A percentile compares a stretch with the other conserved stretches of the same genome.
Evolutionary conservation across 371 early-diverging fungal genomes (phyloP).

Genomic region (Syncephalastrum contaminatum): DNA sequence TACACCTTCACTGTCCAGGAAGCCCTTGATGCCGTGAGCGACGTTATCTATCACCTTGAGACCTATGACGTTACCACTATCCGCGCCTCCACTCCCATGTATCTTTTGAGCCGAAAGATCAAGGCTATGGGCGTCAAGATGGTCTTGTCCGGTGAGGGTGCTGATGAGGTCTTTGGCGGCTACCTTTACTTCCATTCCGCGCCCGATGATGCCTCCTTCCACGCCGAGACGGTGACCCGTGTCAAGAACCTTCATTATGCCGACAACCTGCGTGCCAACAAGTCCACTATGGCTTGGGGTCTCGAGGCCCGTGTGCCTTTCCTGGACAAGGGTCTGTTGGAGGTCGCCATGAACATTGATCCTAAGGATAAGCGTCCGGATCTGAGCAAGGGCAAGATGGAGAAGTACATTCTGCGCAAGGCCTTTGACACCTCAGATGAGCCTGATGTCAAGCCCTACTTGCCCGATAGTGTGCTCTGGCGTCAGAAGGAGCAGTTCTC

Average conservation of each 20-base stretch:
- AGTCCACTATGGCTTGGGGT: conserved; percentile 98
- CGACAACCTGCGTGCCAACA: conserved; percentile 96
- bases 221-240: conserved; percentile 84
- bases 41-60: conserved; percentile 95
- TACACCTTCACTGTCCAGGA: conserved; percentile 94
- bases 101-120: conserved; percentile 92
- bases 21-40: conserved; percentile 91
- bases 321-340: conserved; percentile 86
- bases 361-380: conserved; percentile 78
- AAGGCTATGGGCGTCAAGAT: conserved; percentile 98
- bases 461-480: conserved; percentile 91
- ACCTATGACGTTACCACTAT: conserved; percentile 99
- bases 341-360: conserved; percentile 83
- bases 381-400: conserved; percentile 68
- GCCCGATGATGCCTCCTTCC: conserved; percentile 79
- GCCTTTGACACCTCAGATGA: conserved; percentile 79
- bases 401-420: conserved; percentile 86
- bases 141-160: conserved; percentile 96
- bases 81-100: conserved; percentile 97
- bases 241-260: conserved; percentile 94
- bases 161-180: conserved; percentile 96
- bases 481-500: conserved; percentile 98
- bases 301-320: conserved; percentile 97
- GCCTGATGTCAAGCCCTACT: conserved; percentile 74
- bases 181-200: conserved; percentile 97